Percentiles rank a stretch among this genome's conserved stretches.
These are phyloP conservation scores for Nannochloropsis gaditana DNA, from an alignment of 108 stramenopile genomes.

Conservation along the genomic window DNA sequence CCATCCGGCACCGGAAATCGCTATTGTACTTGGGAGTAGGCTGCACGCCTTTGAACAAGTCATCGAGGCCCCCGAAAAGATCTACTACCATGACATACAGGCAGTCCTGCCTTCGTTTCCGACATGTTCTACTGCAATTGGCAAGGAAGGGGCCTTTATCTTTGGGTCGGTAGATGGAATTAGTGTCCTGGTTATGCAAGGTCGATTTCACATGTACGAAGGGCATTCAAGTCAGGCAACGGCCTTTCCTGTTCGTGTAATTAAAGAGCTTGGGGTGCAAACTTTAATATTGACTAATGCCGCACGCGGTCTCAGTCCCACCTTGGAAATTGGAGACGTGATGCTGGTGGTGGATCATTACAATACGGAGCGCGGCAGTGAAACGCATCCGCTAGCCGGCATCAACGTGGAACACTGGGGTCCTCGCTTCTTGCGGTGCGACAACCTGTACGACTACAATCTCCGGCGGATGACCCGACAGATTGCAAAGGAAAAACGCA, in stretches of 20 bases:
- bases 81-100: background rate
- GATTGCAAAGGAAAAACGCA: slow-evolving; percentile 56
- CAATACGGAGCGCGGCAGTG: slow-evolving; percentile 44
- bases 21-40: background rate
- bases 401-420: slow-evolving; percentile 77
- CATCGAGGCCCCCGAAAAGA: slow-evolving; percentile 14
- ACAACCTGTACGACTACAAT: slow-evolving; percentile 62
- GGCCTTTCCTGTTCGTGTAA: slow-evolving; percentile 69
- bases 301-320: slow-evolving; percentile 71
- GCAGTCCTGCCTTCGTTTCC: background rate
- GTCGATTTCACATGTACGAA: slow-evolving; percentile 87
- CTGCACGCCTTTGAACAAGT: background rate
- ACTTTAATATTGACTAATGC: slow-evolving; percentile 81
- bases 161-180: slow-evolving; percentile 63
- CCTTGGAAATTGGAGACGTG: slow-evolving; percentile 75
- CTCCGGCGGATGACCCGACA: slow-evolving; percentile 56
- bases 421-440: slow-evolving; percentile 74
- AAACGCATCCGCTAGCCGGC: slow-evolving; percentile 79
- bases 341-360: slow-evolving; percentile 73
- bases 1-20: background rate
- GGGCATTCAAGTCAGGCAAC: slow-evolving; percentile 77
- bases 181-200: slow-evolving; percentile 72
- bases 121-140: background rate
- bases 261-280: slow-evolving; percentile 70
- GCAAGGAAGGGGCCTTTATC: slow-evolving; percentile 51